phyloP scores from a whole-genome alignment of 139 green algal genomes.

The Haematococcus lacustris region DNA sequence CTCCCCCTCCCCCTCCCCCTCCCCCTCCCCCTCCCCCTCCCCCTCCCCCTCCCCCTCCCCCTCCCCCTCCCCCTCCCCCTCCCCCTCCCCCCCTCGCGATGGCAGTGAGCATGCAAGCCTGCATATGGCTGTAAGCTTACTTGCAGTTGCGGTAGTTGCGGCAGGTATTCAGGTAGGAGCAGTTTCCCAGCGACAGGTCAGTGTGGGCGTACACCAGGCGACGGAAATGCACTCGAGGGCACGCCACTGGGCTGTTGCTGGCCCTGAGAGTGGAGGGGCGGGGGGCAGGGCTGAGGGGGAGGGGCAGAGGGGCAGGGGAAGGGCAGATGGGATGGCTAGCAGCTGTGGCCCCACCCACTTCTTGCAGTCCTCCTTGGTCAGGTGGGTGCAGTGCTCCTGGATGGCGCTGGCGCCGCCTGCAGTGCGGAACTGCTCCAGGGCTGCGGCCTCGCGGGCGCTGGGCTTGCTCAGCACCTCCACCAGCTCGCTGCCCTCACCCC shows the following conservation, averaged over 20 bases:
- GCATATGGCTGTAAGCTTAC: too few relatives aligned
- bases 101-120: too few relatives aligned
- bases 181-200: slow-evolving; percentile 70
- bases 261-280: too few relatives aligned
- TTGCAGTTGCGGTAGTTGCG: slow-evolving; percentile 61
- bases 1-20: too few relatives aligned
- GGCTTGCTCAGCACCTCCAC: slow-evolving; percentile 64
- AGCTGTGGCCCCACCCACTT: neutral
- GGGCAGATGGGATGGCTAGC: too few relatives aligned
- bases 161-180: slow-evolving; percentile 82
- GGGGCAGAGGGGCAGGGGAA: too few relatives aligned
- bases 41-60: too few relatives aligned
- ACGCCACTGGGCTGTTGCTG: slow-evolving; percentile 21
- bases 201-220: slow-evolving; percentile 62
- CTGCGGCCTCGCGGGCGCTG: slow-evolving; percentile 54
- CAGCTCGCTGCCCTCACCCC: slow-evolving; percentile 39
- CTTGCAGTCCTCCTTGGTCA: slow-evolving; percentile 77
- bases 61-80: too few relatives aligned
- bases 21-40: too few relatives aligned
- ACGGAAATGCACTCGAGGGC: slow-evolving; percentile 34
- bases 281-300: too few relatives aligned
- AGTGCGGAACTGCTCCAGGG: slow-evolving; percentile 62
- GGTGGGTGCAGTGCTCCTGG: slow-evolving; percentile 60
- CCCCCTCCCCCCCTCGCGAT: too few relatives aligned
- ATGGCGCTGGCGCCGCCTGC: slow-evolving; percentile 56